Percentiles rank a stretch among this genome's conserved stretches.
phyloP scores from a whole-genome alignment of 805 yeast species.

The Yarrowia sp. region DNA sequence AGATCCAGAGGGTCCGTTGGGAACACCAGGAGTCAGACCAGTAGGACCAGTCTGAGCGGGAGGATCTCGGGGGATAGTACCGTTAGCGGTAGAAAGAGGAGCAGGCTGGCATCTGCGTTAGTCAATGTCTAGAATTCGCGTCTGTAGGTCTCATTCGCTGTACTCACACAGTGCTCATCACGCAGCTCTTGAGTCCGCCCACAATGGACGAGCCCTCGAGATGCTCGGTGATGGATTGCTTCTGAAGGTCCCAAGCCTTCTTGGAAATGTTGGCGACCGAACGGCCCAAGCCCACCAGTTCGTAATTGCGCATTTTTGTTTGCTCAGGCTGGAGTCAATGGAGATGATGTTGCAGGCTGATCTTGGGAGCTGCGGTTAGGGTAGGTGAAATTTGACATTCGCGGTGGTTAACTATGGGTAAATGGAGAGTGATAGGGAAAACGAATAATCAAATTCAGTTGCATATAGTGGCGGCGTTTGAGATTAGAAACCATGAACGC shows the following conservation, averaged over 20 bases:
- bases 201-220: constrained; percentile 35
- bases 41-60: constrained; percentile 17
- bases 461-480: neutral
- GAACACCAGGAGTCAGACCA: constrained; percentile 24
- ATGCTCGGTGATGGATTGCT: constrained; percentile 27
- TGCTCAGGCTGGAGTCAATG: constrained; percentile 8
- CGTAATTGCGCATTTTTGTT: constrained; percentile 36
- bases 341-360: constrained; percentile 16
- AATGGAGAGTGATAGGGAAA: neutral
- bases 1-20: constrained; percentile 18
- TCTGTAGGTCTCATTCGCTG: neutral
- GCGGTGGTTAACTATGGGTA: neutral
- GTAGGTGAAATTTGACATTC: neutral
- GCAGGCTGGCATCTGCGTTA: constrained; percentile 23
- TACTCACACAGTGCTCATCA: constrained; percentile 24
- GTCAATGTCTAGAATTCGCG: neutral
- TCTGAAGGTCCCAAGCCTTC: constrained; percentile 37
- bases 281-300: constrained; percentile 34
- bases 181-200: constrained; percentile 31
- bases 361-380: constrained; percentile 34
- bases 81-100: constrained; percentile 27
- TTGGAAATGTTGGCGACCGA: constrained; percentile 36
- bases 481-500: neutral
- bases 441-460: too few species aligned
- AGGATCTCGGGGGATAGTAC: constrained; percentile 23